Evolutionary conservation across 331 rosid genomes (phyloP).

Genomic region (Quercus tomentella): DNA sequence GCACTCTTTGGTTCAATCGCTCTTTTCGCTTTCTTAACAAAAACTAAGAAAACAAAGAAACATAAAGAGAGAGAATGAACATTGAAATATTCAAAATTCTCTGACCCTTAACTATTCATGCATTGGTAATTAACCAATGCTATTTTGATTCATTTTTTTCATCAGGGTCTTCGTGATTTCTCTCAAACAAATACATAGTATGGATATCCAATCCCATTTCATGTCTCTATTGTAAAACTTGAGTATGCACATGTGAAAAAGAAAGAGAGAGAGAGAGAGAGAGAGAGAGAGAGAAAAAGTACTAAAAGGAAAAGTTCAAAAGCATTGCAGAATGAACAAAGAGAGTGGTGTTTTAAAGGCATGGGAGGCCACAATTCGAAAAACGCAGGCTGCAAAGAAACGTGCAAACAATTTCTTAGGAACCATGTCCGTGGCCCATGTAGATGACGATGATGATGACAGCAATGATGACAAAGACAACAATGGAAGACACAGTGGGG

Average conservation of each 20-base stretch:
- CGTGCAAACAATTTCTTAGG: slow-evolving; percentile 85
- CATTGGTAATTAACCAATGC: neutral
- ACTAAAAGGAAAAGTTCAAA: neutral
- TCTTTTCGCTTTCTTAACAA: slow-evolving; percentile 17
- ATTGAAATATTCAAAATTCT: neutral
- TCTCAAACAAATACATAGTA: neutral
- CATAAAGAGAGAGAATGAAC: neutral
- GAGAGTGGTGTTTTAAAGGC: slow-evolving; percentile 69
- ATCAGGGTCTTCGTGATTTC: slow-evolving; percentile 6
- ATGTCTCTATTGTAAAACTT: neutral
- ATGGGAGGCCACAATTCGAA: slow-evolving; percentile 84
- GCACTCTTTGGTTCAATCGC: slow-evolving; percentile 23
- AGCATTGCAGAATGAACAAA: slow-evolving; percentile 46
- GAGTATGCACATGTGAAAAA: neutral
- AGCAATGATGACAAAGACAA: neutral
- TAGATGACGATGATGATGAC: slow-evolving; percentile 27
- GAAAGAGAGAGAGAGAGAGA: neutral
- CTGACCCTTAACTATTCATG: neutral
- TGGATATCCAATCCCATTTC: neutral
- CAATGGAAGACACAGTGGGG: slow-evolving; percentile 11
- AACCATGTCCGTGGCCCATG: slow-evolving; percentile 23
- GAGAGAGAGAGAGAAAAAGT: neutral
- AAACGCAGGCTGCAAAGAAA: slow-evolving; percentile 68
- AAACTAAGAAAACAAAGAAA: slow-evolving; percentile 1
- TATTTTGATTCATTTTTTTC: slow-evolving; percentile 15